Percentiles rank a stretch among this genome's conserved stretches.
Conservation (phyloP, 78 protist genomes). For the Dictyostelium firmibasis region DNA sequence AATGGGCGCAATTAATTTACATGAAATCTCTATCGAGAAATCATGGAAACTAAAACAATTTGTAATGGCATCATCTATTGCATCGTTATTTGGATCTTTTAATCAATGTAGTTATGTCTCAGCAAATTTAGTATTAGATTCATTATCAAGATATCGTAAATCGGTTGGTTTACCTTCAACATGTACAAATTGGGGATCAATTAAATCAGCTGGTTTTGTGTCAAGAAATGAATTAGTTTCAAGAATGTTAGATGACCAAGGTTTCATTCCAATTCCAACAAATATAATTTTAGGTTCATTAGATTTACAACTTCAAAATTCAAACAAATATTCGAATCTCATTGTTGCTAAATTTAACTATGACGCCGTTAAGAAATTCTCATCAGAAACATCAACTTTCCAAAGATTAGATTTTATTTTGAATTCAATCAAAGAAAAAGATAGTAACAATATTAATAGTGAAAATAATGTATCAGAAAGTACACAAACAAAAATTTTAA, state of each 20-base stretch:
- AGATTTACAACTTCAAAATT: neutral
- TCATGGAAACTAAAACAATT: conserved; percentile 21
- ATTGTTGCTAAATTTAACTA: neutral
- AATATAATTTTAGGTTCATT: conserved; percentile 7
- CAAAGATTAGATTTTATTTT: neutral
- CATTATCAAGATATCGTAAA: conserved; percentile 48
- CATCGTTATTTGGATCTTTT: conserved; percentile 18
- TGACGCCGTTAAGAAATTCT: neutral
- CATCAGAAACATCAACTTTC: neutral
- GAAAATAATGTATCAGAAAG: neutral
- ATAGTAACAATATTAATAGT: neutral
- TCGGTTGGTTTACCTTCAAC: conserved; percentile 37
- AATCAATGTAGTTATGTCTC: conserved; percentile 83
- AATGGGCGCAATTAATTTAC: conserved; percentile 81
- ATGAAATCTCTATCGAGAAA: conserved; percentile 1
- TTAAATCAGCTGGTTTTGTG: conserved; percentile 34
- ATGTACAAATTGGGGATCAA: conserved; percentile 64
- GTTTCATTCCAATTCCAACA: neutral
- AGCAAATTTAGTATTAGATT: conserved; percentile 81
- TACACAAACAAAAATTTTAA: neutral
- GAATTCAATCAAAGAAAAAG: neutral
- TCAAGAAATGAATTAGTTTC: conserved; percentile 23
- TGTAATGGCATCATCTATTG: conserved; percentile 70
- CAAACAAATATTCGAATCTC: neutral
- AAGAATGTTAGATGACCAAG: neutral